Conservation (phyloP, 805 yeast genomes). For the Limtongia smithiae region DNA sequence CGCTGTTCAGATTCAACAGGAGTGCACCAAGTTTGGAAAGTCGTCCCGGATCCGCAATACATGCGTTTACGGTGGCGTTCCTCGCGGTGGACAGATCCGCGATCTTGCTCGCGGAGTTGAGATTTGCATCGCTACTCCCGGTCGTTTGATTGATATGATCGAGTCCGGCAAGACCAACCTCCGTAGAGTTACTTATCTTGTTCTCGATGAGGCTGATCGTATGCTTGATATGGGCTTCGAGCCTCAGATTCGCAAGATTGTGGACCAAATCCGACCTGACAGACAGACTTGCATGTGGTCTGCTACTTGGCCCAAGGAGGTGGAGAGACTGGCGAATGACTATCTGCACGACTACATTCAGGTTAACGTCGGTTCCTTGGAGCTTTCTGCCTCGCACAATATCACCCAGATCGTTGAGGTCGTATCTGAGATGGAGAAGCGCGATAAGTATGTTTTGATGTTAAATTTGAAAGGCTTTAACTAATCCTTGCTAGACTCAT, state of each 20-base stretch:
- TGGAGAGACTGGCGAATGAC: conserved; percentile 87
- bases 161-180: conserved; percentile 93
- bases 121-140: conserved; percentile 96
- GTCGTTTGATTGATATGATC: conserved; percentile 96
- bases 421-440: conserved; percentile 85
- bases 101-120: conserved; percentile 94
- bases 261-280: conserved; percentile 93
- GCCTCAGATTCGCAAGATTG: conserved; percentile 98
- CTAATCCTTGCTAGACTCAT: conserved; percentile 41
- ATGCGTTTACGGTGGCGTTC: conserved; percentile 95
- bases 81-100: conserved; percentile 96
- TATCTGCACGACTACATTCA: conserved; percentile 90
- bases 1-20: conserved; percentile 95
- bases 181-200: conserved; percentile 93
- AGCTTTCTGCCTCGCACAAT: conserved; percentile 93
- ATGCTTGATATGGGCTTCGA: conserved; percentile 99
- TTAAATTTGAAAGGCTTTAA: background rate
- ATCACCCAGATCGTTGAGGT: conserved; percentile 90
- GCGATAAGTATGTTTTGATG: conserved; percentile 54
- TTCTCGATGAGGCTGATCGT: conserved; percentile 98
- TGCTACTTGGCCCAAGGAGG: conserved; percentile 99
- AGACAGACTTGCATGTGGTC: conserved; percentile 99
- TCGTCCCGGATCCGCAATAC: conserved; percentile 88
- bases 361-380: conserved; percentile 90
- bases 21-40: conserved; percentile 90